A percentile compares a stretch with the other conserved stretches of the same genome.
phyloP scores from a whole-genome alignment of 2,329 filamentous ascomycete genomes.

The Emericellopsis atlantica region DNA sequence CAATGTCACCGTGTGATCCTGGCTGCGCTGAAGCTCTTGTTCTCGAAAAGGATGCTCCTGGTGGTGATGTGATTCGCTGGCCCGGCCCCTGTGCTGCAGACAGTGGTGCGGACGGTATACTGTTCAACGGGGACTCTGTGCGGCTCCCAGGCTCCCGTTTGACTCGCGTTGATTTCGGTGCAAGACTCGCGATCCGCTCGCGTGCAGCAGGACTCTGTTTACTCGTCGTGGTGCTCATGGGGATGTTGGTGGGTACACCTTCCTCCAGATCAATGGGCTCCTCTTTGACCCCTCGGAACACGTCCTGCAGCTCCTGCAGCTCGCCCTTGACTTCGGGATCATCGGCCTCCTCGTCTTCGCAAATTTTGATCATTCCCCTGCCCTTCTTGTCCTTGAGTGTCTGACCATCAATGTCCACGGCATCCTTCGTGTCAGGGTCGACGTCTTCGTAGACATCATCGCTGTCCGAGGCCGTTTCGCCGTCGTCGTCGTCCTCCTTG shows the following conservation, averaged over 20 bases:
- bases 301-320: conserved; percentile 50
- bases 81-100: too few relatives aligned
- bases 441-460: conserved; percentile 35
- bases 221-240: too few relatives aligned
- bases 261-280: conserved; percentile 5
- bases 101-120: too few relatives aligned
- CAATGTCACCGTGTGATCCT: neutral
- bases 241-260: too few relatives aligned
- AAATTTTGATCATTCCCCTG: conserved; percentile 58
- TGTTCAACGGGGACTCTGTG: too few relatives aligned
- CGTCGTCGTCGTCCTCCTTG: conserved; percentile 10
- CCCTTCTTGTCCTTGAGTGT: conserved; percentile 55
- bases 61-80: neutral
- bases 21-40: neutral
- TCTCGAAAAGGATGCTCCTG: neutral
- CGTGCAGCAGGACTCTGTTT: too few relatives aligned
- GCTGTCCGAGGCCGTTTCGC: conserved; percentile 16
- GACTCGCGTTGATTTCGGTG: too few relatives aligned
- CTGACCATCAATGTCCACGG: conserved; percentile 51
- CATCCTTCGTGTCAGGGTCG: conserved; percentile 31
- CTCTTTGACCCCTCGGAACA: conserved; percentile 13
- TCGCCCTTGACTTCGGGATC: conserved; percentile 33
- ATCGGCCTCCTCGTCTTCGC: conserved; percentile 51
- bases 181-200: too few relatives aligned
- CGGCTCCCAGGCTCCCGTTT: too few relatives aligned